These are phyloP conservation scores for Cladophialophora carrionii DNA, from an alignment of 2,329 filamentous ascomycete species.

Conservation along the genomic window DNA sequence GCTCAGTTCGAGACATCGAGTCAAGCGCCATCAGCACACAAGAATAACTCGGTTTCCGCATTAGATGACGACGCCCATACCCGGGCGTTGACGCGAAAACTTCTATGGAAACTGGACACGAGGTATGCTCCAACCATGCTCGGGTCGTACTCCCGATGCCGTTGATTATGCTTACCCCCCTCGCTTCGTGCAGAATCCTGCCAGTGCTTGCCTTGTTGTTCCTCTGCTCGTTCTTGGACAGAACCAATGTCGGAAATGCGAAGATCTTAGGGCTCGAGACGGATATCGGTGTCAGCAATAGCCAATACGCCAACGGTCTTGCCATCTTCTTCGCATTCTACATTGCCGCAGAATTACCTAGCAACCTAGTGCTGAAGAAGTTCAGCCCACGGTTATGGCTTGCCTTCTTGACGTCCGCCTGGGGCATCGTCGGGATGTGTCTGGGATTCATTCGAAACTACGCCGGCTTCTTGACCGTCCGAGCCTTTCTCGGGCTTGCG, in stretches of 20 bases:
- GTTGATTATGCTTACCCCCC: not conserved
- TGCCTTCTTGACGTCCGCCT: constrained; percentile 41
- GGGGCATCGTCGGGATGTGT: constrained; percentile 31
- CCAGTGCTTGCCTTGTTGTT: constrained; percentile 67
- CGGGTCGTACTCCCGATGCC: too few relatives aligned
- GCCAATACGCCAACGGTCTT: constrained; percentile 67
- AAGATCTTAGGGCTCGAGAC: constrained; percentile 65
- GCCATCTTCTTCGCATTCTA: constrained; percentile 71
- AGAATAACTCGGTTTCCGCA: constrained; percentile 5
- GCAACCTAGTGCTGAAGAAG: constrained; percentile 51
- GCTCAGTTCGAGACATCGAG: constrained; percentile 22
- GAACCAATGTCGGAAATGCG: constrained; percentile 74
- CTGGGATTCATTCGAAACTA: constrained; percentile 42
- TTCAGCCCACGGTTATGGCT: constrained; percentile 58
- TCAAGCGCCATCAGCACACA: constrained; percentile 14
- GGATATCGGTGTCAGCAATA: constrained; percentile 61
- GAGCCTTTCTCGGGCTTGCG: constrained; percentile 52
- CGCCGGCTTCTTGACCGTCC: constrained; percentile 51
- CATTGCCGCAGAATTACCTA: constrained; percentile 42
- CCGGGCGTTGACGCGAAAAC: constrained; percentile 46
- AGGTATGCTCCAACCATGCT: constrained; percentile 41
- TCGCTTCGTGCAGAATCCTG: constrained; percentile 55
- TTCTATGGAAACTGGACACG: constrained; percentile 60
- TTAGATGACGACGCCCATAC: constrained; percentile 23
- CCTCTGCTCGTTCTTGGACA: constrained; percentile 67